Conservation (phyloP, 73 alveolate species). For the Tetrahymena elliotti region DNA sequence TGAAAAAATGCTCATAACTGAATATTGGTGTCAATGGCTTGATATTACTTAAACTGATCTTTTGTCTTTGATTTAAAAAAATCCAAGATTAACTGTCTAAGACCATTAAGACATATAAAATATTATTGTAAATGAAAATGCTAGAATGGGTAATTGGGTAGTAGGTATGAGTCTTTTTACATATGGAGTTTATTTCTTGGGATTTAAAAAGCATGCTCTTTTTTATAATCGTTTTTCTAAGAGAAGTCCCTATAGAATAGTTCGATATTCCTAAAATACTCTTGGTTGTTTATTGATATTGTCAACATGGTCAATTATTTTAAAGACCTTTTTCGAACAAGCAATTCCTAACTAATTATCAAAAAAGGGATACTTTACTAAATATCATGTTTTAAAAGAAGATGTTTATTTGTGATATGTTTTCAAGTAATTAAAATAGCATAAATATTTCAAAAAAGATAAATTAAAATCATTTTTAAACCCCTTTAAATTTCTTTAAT, state of each 20-base stretch:
- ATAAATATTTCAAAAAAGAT: too few relatives aligned
- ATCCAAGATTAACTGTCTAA: neutral
- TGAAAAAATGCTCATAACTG: neutral
- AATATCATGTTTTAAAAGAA: neutral
- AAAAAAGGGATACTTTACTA: neutral
- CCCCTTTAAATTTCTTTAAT: too few relatives aligned
- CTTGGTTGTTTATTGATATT: neutral
- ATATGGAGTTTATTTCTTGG: neutral
- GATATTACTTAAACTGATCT: neutral
- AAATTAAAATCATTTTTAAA: too few relatives aligned
- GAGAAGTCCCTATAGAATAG: neutral
- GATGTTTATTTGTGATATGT: neutral
- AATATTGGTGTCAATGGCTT: neutral
- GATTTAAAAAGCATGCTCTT: neutral
- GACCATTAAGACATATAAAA: neutral
- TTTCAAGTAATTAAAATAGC: neutral
- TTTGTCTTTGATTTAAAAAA: neutral
- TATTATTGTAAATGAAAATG: neutral
- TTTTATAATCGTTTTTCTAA: neutral
- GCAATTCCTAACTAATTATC: neutral
- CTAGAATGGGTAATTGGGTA: neutral
- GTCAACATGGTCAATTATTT: neutral
- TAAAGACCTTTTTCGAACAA: neutral
- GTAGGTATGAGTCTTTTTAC: neutral
- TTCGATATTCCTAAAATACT: neutral